Evolutionary conservation across 1,139 yeast genomes (phyloP), one percentile per base, ranked within the genome.

Genomic region (Kurtzmaniella natalensis): DNA sequence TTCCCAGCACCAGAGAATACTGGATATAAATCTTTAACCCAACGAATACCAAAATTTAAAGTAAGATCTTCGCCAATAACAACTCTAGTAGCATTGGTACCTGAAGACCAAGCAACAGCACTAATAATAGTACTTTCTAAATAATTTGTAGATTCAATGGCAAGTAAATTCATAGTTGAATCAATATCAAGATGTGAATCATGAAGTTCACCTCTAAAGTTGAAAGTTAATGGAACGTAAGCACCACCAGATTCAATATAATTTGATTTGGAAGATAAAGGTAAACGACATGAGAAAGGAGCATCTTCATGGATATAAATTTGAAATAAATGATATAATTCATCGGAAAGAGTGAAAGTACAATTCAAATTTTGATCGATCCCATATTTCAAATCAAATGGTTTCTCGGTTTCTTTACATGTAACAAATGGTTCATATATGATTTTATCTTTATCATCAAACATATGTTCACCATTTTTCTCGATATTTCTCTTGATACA

Each of bases 251-350:
- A 58, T 39, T 65, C 73, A 34, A 63, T 50, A 33, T 61, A 60
- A 41, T 67, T 55, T 18, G 60, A 51, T 35, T 70, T 72, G 8
- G 67, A 61, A 37, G 72, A 61, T 30, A 72, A 46, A 3, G 83
- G 82, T 18, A 81, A 47, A 37, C 84, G 64, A 54, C 94, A 83
- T 37, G 84, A 72, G 50, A 78, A 77, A 18, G 94, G 94, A 3
- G 72, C 80, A 53, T 83, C 94, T 53, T 81, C 84, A 51, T 83
- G 94, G 36, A 83, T 64, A 49, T 82, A 81, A 34, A 82, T 61
- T 57, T 83, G 92, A 53, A 83, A 81, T 39, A 82, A 55, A 48
- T 83, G 94, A 50, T 73, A 83, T 33, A 76, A 53, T 45, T 79
- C 83, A 52, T 83, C 92, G n/a, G 74, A 66, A 35, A 83, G 67